Base-by-base conservation (phyloP, 164 flowering plant species). In the Macadamia integrifolia region DNA sequence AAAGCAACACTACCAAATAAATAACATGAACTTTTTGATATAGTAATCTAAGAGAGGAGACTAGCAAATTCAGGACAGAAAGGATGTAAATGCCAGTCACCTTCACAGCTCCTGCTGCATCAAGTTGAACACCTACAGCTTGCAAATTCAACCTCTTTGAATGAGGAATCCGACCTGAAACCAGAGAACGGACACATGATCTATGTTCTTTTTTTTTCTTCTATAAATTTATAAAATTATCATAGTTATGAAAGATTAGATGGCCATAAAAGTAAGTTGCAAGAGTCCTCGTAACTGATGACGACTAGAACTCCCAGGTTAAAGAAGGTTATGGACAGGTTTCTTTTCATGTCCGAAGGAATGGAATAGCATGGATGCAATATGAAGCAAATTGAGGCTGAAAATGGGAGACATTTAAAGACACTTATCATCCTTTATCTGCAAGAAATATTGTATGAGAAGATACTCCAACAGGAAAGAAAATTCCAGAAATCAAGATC, bases 71-170 rank as follows among this genome's bases (percentile, higher is more conserved):
- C 31, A 66, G 28, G 30, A 49, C 10, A 46, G 66, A 59, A 15
- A n/a, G 59, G 15, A 58, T 23, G 73, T 66, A 60, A 66, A 66
- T 71, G 30, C 17, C 12, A 60, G 66, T 62, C 61, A 92, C 99
- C 98, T 90, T 89, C 62, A 94, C 82, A 69, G 99, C 96, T 76
- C 98, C 97, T n/a, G 58, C 18, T 1, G 67, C 50, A 71, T 92
- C 99, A 79, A 90, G 79, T 71, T 90, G 88, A 50, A 94, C 97
- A 59, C 97, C 99, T 6, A 85, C 96, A 66, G 91, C 84, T 70
- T 85, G 81, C 80, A 94, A 78, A 77, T 92, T 94, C 80, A 94
- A 78, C 74, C 98, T 86, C 79, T 88, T 92, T 48, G 99, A 77
- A 69, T 92, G 92, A 43, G 99, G 97, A 66, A 70, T 59, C 62